These are phyloP conservation scores for Blastomyces silverae DNA, from an alignment of 2,329 filamentous ascomycete species.

Conservation along the genomic window DNA sequence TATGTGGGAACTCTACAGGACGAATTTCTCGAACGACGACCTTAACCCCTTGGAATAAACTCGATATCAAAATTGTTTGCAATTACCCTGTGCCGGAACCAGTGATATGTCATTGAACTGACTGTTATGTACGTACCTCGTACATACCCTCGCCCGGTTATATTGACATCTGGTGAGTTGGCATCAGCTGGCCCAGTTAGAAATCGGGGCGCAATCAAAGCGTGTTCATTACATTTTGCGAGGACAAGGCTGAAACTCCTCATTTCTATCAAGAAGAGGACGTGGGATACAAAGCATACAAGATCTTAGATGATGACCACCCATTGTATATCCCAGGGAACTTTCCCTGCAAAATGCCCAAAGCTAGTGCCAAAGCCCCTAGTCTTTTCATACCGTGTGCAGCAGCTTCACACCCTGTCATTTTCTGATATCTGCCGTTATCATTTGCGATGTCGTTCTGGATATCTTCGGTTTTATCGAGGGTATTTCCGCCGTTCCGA, in stretches of 20 bases:
- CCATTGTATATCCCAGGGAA: background rate
- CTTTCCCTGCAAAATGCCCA: background rate
- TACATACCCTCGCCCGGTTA: background rate
- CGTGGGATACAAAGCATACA: background rate
- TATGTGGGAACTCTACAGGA: background rate
- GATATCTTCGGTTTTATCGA: slow-evolving; percentile 1
- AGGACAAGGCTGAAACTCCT: background rate
- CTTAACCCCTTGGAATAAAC: background rate
- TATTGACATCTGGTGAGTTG: background rate
- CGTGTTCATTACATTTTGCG: background rate
- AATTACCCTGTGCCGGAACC: background rate
- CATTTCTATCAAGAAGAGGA: background rate
- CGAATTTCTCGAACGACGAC: background rate
- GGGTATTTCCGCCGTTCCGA: background rate
- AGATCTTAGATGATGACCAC: background rate
- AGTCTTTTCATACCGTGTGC: background rate
- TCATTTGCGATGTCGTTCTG: slow-evolving; percentile 2
- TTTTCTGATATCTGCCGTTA: background rate
- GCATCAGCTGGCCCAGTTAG: background rate
- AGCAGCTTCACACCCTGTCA: background rate
- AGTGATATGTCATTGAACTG: background rate
- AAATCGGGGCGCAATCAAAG: background rate
- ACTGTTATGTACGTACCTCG: background rate
- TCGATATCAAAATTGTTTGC: background rate
- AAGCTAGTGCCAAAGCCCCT: background rate